Conservation (phyloP, 2,329 filamentous ascomycete species). For the Talaromyces sp. region DNA sequence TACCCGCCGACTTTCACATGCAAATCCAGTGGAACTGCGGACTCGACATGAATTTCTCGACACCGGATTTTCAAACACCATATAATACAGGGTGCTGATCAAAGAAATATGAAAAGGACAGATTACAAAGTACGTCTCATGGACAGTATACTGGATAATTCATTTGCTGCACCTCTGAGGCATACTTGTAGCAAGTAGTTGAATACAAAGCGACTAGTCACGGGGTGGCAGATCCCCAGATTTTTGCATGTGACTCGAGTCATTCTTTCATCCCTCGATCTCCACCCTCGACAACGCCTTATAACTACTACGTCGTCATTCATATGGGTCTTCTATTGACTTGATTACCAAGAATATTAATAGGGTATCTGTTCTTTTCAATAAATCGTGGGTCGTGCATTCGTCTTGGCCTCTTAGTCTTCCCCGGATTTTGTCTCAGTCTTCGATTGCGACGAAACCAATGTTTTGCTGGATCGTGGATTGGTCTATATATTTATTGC, state of each 20-base stretch:
- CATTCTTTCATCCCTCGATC: background rate
- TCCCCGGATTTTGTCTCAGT: too few species aligned
- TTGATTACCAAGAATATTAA: too few species aligned
- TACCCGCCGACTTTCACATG: constrained; percentile 5
- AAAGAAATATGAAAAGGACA: too few species aligned
- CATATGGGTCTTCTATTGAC: background rate
- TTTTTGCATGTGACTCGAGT: constrained; percentile 14
- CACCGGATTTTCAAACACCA: background rate
- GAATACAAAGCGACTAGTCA: background rate
- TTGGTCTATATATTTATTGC: background rate
- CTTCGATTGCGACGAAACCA: background rate
- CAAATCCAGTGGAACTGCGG: background rate
- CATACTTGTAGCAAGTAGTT: background rate
- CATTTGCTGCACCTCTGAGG: too few species aligned
- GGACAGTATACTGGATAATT: too few species aligned
- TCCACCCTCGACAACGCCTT: background rate
- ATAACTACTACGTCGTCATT: background rate
- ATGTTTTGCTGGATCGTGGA: background rate
- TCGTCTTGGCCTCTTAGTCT: background rate
- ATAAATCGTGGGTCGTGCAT: background rate
- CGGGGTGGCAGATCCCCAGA: too few species aligned
- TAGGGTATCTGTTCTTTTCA: too few species aligned
- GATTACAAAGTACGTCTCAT: too few species aligned
- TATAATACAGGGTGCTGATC: too few species aligned
- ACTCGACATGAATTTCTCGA: too few species aligned